These are phyloP conservation scores for Sugiyamaella sp. DNA, from an alignment of 1,139 yeast species.

Conservation along the genomic window DNA sequence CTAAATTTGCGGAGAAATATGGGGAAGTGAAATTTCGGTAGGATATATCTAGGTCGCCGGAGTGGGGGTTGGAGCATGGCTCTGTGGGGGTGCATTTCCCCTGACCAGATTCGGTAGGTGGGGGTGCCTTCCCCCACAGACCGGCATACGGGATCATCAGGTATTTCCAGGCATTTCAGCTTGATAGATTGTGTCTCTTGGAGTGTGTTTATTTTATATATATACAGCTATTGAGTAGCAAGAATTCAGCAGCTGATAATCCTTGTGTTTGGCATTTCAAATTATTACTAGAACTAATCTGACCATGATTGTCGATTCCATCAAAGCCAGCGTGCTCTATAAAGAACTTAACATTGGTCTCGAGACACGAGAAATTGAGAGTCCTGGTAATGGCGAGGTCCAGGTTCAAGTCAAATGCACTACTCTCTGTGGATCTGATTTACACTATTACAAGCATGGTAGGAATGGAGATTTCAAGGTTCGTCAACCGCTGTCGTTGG, in stretches of 20 bases:
- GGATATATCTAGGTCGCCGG: background rate
- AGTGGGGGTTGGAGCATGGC: background rate
- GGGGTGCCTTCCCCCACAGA: constrained; percentile 2
- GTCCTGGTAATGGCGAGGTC: constrained; percentile 44
- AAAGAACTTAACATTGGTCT: constrained; percentile 30
- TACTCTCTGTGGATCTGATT: constrained; percentile 35
- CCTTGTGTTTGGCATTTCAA: background rate
- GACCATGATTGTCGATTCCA: constrained; percentile 14
- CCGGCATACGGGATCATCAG: constrained; percentile 9
- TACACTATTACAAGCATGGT: constrained; percentile 34
- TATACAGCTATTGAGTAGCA: background rate
- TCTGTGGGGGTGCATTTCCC: constrained; percentile 10
- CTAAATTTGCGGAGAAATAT: background rate
- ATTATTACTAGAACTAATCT: background rate
- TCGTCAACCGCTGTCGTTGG: constrained; percentile 45
- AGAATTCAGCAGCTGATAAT: background rate
- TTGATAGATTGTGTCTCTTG: background rate
- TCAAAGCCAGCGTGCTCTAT: constrained; percentile 30
- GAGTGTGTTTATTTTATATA: background rate
- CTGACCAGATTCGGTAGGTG: constrained; percentile 1
- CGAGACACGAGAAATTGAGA: constrained; percentile 28
- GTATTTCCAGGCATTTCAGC: constrained; percentile 1
- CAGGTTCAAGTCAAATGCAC: constrained; percentile 56
- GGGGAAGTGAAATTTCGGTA: background rate
- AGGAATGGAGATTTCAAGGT: constrained; percentile 35